Conservation (phyloP, 495 filamentous ascomycete genomes). For the Bathelium albidoporum region DNA sequence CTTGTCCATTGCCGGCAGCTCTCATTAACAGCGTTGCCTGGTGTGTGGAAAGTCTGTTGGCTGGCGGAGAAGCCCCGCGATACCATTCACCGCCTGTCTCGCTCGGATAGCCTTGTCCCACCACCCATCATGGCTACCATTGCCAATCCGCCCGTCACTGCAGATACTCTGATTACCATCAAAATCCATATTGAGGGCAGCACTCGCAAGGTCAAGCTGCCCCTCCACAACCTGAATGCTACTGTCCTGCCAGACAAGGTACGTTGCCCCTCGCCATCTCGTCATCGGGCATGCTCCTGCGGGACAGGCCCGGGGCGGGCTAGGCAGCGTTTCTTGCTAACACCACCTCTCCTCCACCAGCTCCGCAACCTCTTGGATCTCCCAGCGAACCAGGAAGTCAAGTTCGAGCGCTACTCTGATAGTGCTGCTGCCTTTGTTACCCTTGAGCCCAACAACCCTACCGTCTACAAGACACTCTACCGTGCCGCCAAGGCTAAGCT, state of each 20-base stretch:
- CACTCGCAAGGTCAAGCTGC: constrained; percentile 79
- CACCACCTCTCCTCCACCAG: constrained; percentile 35
- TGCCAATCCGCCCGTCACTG: constrained; percentile 42
- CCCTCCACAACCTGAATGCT: constrained; percentile 72
- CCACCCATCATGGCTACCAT: constrained; percentile 40
- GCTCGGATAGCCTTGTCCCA: constrained; percentile 1
- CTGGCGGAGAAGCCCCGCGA: background rate
- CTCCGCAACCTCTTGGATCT: constrained; percentile 65
- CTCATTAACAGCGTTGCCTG: background rate
- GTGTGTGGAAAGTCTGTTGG: background rate
- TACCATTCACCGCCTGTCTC: background rate
- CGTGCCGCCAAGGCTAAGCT: constrained; percentile 96
- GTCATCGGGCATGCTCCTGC: background rate
- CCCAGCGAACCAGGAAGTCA: constrained; percentile 51
- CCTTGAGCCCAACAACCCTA: constrained; percentile 64
- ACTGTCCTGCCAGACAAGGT: constrained; percentile 76
- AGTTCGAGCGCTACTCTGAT: constrained; percentile 94
- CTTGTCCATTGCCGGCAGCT: background rate
- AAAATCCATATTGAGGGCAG: constrained; percentile 68
- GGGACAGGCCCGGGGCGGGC: background rate
- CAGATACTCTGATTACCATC: constrained; percentile 71
- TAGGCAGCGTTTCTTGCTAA: background rate
- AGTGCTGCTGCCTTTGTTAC: constrained; percentile 71
- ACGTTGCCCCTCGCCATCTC: constrained; percentile 36
- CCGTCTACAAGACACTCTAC: constrained; percentile 93